Evolutionary conservation across 2,329 filamentous ascomycete species (phyloP), one percentile per base, ranked within the genome.

Genomic region (Rhinocladiella similis): DNA sequence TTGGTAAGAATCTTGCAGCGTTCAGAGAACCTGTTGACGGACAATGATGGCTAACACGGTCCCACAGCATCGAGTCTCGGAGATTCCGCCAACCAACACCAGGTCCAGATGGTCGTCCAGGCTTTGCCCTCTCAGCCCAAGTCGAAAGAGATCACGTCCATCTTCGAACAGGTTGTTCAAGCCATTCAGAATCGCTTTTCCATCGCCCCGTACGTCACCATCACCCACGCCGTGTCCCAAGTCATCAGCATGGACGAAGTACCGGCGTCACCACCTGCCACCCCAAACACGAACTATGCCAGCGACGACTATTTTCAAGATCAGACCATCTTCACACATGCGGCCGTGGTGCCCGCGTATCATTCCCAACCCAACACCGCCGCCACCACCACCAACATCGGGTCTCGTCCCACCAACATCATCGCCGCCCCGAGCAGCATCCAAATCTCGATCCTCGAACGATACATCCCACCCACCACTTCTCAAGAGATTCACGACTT

Each of bases 401-500:
- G 68, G 39, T 61, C 70, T n/a, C 75, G 79, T 42, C 80, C 77
- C 12, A 82, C 82, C 10, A 74, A 78, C 53, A 82, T 83, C 1
- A 77, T 85, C 42, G 83, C 85, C 1, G 80, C 83, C 5, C 84
- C 83, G 0, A 78, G 77, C 16, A 83, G 80, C 48, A 81, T 86
- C 59, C 78, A 86, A 53, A 73, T 86, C 39, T 82, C 83, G 1
- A 75, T 86, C 12, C 76, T 87, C 3, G 84, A 87, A 69, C 80
- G 84, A 36, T 87, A 85, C 67, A 83, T 87, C n/a, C 84, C 84
- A 16, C 84, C 84, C 2, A 78, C 82, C 0, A 83, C 79, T 19
- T 66, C 72, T 1, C 77, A 82, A 62, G 84, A 87, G 65, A 84
- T 84, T 57, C 70, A 74, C 29, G 79, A 84, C 60, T 78, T 87